Conservation (phyloP, 345 rosid genomes). For the Eucalyptus caleyi region DNA sequence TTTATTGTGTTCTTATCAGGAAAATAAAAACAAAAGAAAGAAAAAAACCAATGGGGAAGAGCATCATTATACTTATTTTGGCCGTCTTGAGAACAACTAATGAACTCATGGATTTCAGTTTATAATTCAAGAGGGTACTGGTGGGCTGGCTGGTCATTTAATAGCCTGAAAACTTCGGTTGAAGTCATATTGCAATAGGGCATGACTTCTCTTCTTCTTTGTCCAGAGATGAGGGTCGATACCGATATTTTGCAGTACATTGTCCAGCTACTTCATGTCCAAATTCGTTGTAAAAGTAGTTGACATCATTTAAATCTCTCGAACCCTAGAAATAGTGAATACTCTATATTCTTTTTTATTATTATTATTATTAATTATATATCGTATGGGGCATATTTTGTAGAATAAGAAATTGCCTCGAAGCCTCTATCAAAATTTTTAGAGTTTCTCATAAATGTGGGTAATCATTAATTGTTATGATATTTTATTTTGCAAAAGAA, state of each 20-base stretch:
- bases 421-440: neutral
- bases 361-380: neutral
- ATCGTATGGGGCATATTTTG: neutral
- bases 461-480: neutral
- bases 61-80: neutral
- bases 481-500: neutral
- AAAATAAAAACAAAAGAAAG: neutral
- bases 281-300: neutral
- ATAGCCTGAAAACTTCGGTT: neutral
- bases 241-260: neutral
- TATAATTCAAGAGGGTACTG: neutral
- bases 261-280: neutral
- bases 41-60: neutral
- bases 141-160: neutral
- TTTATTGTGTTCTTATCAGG: neutral
- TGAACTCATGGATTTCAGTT: neutral
- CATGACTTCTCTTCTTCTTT: neutral
- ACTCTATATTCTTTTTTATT: neutral
- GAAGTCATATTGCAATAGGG: neutral
- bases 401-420: neutral
- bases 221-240: neutral
- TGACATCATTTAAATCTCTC: neutral
- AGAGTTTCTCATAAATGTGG: neutral
- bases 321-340: neutral
- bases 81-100: neutral